Evolutionary conservation across 2,329 filamentous ascomycete species (phyloP), one percentile per base, ranked within the genome.

Genomic region (Fonsecaea pugnacius): DNA sequence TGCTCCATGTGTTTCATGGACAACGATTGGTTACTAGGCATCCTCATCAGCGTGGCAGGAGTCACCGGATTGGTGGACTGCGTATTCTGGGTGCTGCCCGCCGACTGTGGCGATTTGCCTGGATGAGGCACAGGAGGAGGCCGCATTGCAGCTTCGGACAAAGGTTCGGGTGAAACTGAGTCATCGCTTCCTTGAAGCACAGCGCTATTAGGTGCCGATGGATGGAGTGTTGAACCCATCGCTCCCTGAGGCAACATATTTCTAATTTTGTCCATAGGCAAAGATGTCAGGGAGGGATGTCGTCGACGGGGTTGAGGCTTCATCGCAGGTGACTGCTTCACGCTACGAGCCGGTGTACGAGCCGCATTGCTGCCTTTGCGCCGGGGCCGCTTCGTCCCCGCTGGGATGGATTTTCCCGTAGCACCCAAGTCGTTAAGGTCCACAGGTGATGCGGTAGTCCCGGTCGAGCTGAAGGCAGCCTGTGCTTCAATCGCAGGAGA

Each of bases 1-100:
- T 69, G 56, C 30, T 75, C 68, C 68, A 77, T 69, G 9, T 74
- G 73, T 36, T 74, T 75, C 27, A 74, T 70, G 16, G 73, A 71
- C 35, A 77, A 46, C 46, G 52, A 67, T 27, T 76, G 76, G 62
- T 80, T 82, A 67, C 84, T 84, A 58, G 71, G 83, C 50, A 94
- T 82, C 71, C 87, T 89, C 90, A 97, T 96, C 64, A 96, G 78
- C 6, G 92, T 96, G 8, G 93, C 91, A 0, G 92, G 92, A 0
- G 92, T 96, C 1, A 91, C 92, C 10, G 91, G 91, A 58, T 87
- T 78, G 54, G 86, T 70, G 36, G 58, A 56, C 10, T 48, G 35
- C 30, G 71, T 67, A 43, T 63, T 66, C 52, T 63, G 69, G 46
- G 58, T 67, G 66, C 54, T 74, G 67, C 60, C 75, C 69, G 21